Conservation (phyloP, 108 stramenopile genomes). For the Skeletonema grethae region DNA sequence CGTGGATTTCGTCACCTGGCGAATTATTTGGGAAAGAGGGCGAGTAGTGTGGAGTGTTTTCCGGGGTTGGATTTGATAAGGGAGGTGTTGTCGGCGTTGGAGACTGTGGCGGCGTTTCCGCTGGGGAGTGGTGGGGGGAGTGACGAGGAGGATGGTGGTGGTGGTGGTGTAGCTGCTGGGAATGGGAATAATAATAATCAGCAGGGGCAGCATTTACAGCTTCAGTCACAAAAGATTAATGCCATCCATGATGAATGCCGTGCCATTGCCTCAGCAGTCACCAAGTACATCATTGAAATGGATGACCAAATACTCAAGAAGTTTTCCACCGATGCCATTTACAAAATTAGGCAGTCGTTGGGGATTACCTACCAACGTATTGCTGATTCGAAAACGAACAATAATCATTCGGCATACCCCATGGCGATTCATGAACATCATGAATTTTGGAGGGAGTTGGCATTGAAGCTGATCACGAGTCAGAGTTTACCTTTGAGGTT, state of each 20-base stretch:
- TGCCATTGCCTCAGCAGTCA: constrained; percentile 55
- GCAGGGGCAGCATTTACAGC: constrained; percentile 3
- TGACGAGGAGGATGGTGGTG: constrained; percentile 34
- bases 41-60: constrained; percentile 33
- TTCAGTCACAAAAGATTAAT: constrained; percentile 36
- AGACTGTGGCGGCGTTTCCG: constrained; percentile 10
- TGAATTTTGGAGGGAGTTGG: constrained; percentile 64
- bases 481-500: constrained; percentile 76
- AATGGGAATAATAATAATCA: constrained; percentile 9
- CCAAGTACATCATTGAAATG: constrained; percentile 52
- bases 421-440: constrained; percentile 62
- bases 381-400: constrained; percentile 15
- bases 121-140: background rate
- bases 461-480: constrained; percentile 74
- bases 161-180: no score
- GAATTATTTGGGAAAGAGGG: constrained; percentile 52
- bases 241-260: constrained; percentile 38
- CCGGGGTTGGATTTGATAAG: constrained; percentile 30
- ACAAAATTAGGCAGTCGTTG: constrained; percentile 22
- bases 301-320: constrained; percentile 71
- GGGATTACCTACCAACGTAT: constrained; percentile 52
- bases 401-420: constrained; percentile 1
- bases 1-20: constrained; percentile 58
- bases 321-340: constrained; percentile 58
- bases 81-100: constrained; percentile 27